These are phyloP conservation scores for Suillus subluteus DNA, from an alignment of 768 basidiomycete species.

Conservation along the genomic window DNA sequence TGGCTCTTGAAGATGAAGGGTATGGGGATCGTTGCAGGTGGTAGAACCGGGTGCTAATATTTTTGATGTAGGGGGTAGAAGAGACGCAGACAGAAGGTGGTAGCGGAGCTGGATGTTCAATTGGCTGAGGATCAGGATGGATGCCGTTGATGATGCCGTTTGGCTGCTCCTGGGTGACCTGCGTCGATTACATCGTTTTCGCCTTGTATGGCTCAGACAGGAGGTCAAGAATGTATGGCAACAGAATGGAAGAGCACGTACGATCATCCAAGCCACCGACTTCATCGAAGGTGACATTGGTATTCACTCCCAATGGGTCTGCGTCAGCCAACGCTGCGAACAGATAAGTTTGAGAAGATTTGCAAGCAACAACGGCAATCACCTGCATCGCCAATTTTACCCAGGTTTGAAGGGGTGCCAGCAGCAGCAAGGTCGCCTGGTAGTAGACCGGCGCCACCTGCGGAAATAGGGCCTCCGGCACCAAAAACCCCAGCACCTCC, in stretches of 20 bases:
- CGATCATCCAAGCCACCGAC: conserved; percentile 96
- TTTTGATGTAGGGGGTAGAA: too few species aligned
- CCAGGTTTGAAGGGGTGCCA: conserved; percentile 83
- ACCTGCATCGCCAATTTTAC: conserved; percentile 83
- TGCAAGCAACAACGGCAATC: conserved; percentile 22
- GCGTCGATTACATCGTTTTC: conserved; percentile 48
- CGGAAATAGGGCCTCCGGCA: conserved; percentile 44
- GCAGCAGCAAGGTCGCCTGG: conserved; percentile 63
- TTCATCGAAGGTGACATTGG: conserved; percentile 93
- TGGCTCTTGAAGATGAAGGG: too few species aligned
- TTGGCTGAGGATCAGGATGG: conserved; percentile 20
- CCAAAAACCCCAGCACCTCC: conserved; percentile 55
- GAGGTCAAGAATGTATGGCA: conserved; percentile 1
- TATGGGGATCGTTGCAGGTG: too few species aligned
- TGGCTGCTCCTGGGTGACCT: conserved; percentile 31
- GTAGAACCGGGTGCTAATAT: too few species aligned
- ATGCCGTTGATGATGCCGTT: conserved; percentile 47
- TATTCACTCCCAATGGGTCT: conserved; percentile 92
- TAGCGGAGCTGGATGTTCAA: conserved; percentile 32
- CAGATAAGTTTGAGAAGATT: conserved; percentile 15
- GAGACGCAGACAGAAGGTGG: too few species aligned
- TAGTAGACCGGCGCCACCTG: conserved; percentile 58
- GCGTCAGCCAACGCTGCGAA: conserved; percentile 83
- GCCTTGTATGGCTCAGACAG: conserved; percentile 36
- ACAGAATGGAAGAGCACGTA: conserved; percentile 38